Percentiles rank a stretch among this genome's conserved stretches.
These are phyloP conservation scores for Colletotrichum brevisporum DNA, from an alignment of 2,329 filamentous ascomycete genomes.

Conservation along the genomic window DNA sequence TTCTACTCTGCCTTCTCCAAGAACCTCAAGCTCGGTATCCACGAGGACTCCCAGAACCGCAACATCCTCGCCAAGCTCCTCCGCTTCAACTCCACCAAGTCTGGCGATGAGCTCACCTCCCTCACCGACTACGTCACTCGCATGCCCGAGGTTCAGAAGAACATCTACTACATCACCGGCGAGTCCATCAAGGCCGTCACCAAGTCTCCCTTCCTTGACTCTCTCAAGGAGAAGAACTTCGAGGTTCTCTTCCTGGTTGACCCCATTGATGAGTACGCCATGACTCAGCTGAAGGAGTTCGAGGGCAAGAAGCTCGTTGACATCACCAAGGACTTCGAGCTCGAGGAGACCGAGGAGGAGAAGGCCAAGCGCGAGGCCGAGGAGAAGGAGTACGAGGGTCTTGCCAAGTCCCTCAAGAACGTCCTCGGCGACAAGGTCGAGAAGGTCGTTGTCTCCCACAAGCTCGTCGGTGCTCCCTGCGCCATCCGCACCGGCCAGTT, in stretches of 20 bases:
- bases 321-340: conserved; percentile 99
- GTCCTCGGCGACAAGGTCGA: conserved; percentile 99
- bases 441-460: conserved; percentile 99
- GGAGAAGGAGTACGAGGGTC: conserved; percentile 97
- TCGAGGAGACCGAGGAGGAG: conserved; percentile 99
- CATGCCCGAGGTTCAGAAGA: conserved; percentile 99
- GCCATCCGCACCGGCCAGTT: conserved; percentile 99
- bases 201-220: conserved; percentile 99
- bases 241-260: conserved; percentile 99
- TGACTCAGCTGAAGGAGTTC: conserved; percentile 99
- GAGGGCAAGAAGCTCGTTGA: conserved; percentile 99
- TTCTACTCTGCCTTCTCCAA: conserved; percentile 99
- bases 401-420: conserved; percentile 99
- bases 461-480: conserved; percentile 93
- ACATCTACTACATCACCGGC: conserved; percentile 99
- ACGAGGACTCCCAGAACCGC: conserved; percentile 99
- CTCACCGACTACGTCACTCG: conserved; percentile 98
- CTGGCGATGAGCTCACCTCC: conserved; percentile 94
- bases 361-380: conserved; percentile 95
- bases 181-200: conserved; percentile 98
- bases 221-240: conserved; percentile 99
- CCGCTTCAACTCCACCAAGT: conserved; percentile 99
- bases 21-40: conserved; percentile 99
- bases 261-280: conserved; percentile 99
- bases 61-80: conserved; percentile 94